phyloP scores from a whole-genome alignment of 1,139 yeast genomes.

The Pichia cactophila region DNA sequence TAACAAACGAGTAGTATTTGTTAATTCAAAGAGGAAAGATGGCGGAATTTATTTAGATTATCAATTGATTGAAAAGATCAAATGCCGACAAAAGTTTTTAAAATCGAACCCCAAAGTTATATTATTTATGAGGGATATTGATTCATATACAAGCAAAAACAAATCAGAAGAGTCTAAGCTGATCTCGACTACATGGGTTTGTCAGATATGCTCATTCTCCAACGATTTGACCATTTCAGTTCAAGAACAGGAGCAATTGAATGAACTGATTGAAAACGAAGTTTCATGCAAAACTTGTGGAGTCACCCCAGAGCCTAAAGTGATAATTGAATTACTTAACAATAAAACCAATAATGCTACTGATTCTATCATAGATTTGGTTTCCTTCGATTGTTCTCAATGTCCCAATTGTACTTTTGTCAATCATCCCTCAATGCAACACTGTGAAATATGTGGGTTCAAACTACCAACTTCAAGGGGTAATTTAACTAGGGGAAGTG shows the following conservation, averaged over 20 bases:
- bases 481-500: background rate
- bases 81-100: constrained; percentile 56
- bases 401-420: constrained; percentile 82
- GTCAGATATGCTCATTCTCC: constrained; percentile 74
- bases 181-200: constrained; percentile 46
- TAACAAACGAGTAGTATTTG: constrained; percentile 60
- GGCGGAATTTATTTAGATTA: constrained; percentile 46
- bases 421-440: constrained; percentile 70
- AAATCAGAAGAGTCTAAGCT: background rate
- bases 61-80: constrained; percentile 36
- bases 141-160: background rate
- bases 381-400: constrained; percentile 33
- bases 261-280: constrained; percentile 15
- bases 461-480: constrained; percentile 20
- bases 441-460: constrained; percentile 85
- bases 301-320: constrained; percentile 37
- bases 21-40: constrained; percentile 38
- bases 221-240: constrained; percentile 37
- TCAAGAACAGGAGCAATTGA: constrained; percentile 14
- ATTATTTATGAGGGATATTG: constrained; percentile 11
- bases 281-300: constrained; percentile 80
- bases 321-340: constrained; percentile 28
- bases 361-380: constrained; percentile 11
- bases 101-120: constrained; percentile 73
- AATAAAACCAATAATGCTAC: background rate